Conservation (phyloP, 1,284 basidiomycete genomes). For the Porogramme epimiltina region DNA sequence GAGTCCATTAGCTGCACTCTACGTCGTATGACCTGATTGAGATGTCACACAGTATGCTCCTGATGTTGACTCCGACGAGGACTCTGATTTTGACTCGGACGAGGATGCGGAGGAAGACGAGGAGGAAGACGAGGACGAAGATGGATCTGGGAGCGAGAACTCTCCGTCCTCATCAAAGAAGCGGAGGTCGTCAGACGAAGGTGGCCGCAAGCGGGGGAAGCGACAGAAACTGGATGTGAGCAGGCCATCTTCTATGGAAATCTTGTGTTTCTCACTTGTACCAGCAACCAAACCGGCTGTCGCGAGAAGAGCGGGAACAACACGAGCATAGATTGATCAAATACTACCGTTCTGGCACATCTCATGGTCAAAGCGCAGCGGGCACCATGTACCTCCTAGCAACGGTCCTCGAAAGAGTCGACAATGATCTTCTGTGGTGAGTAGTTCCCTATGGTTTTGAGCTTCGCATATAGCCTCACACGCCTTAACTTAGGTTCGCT, state of each 20-base stretch:
- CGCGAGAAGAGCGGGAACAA: constrained; percentile 67
- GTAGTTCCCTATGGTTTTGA: constrained; percentile 22
- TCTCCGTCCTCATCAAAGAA: constrained; percentile 46
- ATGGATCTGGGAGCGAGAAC: constrained; percentile 40
- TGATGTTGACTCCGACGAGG: constrained; percentile 69
- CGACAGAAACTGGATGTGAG: constrained; percentile 52
- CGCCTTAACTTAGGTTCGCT: constrained; percentile 66
- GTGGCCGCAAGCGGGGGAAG: constrained; percentile 47
- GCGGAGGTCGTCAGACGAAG: constrained; percentile 51
- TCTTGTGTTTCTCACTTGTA: constrained; percentile 1
- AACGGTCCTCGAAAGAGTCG: constrained; percentile 85
- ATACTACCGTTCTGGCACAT: constrained; percentile 87
- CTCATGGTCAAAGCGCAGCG: constrained; percentile 88
- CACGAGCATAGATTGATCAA: constrained; percentile 70
- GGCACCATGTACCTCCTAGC: constrained; percentile 91
- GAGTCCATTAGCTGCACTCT: constrained; percentile 25
- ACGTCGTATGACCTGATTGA: background rate
- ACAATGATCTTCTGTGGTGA: constrained; percentile 93
- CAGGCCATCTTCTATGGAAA: constrained; percentile 12
- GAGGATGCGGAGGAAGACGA: constrained; percentile 32
- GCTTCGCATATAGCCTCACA: background rate
- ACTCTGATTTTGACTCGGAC: constrained; percentile 47
- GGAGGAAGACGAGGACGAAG: constrained; percentile 48
- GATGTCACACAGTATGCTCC: constrained; percentile 61
- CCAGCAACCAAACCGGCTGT: constrained; percentile 50